These are phyloP conservation scores for Darksidea phi DNA, from an alignment of 495 filamentous ascomycete genomes.

Conservation along the genomic window DNA sequence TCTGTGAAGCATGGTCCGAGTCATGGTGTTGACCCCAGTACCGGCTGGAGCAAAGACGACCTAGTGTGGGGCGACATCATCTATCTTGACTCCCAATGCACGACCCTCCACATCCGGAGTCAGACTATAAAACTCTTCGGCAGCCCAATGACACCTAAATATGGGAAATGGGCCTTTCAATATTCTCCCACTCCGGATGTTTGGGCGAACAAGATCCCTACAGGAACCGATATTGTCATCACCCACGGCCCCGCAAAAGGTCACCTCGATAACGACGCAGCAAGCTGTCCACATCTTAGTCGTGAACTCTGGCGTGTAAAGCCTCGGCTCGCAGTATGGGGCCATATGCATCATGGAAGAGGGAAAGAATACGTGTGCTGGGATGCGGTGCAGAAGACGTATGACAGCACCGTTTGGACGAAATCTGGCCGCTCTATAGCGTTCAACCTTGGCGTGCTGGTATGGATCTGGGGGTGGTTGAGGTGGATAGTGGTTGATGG, in stretches of 20 bases:
- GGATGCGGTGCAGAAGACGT: slow-evolving; percentile 69
- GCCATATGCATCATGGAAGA: slow-evolving; percentile 73
- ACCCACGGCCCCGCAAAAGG: slow-evolving; percentile 75
- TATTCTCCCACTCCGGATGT: slow-evolving; percentile 38
- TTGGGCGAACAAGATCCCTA: slow-evolving; percentile 64
- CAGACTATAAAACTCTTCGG: neutral
- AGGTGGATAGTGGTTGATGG: neutral
- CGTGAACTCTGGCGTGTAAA: slow-evolving; percentile 73
- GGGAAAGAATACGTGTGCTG: slow-evolving; percentile 68
- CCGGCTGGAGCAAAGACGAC: neutral
- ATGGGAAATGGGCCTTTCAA: neutral
- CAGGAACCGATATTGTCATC: slow-evolving; percentile 73
- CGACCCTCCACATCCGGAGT: neutral
- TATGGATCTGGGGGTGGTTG: neutral
- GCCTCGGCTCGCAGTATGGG: slow-evolving; percentile 80
- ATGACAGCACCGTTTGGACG: slow-evolving; percentile 50
- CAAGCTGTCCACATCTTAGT: slow-evolving; percentile 71
- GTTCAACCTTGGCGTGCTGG: neutral
- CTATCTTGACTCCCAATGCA: neutral
- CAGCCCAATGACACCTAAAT: neutral
- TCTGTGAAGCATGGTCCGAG: neutral
- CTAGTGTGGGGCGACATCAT: neutral
- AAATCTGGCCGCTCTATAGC: neutral
- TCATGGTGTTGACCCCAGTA: too few species aligned
- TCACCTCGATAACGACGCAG: slow-evolving; percentile 61